Evolutionary conservation across 2,329 filamentous ascomycete species (phyloP), one percentile per base, ranked within the genome.

Genomic region (Phaeoacremonium minimum): DNA sequence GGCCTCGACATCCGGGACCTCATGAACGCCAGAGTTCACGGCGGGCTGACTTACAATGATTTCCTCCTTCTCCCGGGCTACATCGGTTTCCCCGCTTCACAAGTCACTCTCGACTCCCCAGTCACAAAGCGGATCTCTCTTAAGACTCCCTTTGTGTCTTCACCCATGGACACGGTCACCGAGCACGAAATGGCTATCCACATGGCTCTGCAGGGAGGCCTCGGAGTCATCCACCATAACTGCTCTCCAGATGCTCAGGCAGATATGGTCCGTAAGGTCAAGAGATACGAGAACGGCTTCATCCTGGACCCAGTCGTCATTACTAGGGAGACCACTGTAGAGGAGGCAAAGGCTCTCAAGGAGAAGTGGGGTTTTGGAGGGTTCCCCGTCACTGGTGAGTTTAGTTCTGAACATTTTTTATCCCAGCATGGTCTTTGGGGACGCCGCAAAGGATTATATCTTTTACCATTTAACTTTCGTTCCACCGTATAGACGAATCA

Each of bases 121-220:
- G 77, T 98, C 55, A 98, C 93, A 51, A 95, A 94, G 79, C 83
- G 88, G 56, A 95, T 98, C 66, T 82, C 87, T 22, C 76, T 98
- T 61, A 98, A 96, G 79, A 94, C 90, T 6, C 93, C 93, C 42
- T 90, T 98, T 57, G 80, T 97, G 48, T 98, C 93, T 32, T 97
- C 93, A 28, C 93, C 94, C 55, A 98, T 98, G 93, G 93, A 98
- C 71, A 98, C 93, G 8, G 93, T 98, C 61, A 98, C 94, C 30
- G 93, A 98, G 73, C 87, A 95, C 69, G 91, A 95, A 63, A 98
- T 98, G 94, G 94, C 93, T 47, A 97, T 98, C 54, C 87, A 96
- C 70, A 95, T 94, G 77, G 87, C 87, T 35, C 76, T 93, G 19
- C 84, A 93, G 58, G 87, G 87, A 53, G 87, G 87, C 55, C 73